Evolutionary conservation across 768 basidiomycete species (phyloP).

Genomic region (Holtermanniella nyarrowii): DNA sequence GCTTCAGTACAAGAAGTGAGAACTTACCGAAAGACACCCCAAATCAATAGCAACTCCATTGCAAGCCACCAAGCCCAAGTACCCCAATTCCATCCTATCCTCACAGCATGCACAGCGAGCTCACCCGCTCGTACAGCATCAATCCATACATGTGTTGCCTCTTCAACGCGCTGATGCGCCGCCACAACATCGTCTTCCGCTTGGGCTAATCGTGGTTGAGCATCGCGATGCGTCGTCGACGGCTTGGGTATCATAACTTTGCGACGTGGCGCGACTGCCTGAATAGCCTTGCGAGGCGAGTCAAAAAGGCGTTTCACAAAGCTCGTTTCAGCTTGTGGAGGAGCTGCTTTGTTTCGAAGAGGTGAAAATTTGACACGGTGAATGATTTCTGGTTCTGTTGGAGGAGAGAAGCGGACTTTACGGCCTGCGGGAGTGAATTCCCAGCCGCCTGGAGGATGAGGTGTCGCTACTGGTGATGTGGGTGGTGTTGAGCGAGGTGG

Average conservation of each 20-base stretch:
- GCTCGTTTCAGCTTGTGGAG: not conserved
- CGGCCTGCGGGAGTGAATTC: not conserved
- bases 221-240: not conserved
- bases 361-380: not conserved
- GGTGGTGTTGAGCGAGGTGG: not conserved
- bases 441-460: not conserved
- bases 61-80: not conserved
- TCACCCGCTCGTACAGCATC: not conserved
- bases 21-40: not conserved
- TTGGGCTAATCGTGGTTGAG: not conserved
- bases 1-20: not conserved
- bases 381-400: not conserved
- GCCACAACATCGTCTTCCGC: not conserved
- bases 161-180: not conserved
- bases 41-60: not conserved
- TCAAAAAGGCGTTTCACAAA: not conserved
- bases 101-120: not conserved
- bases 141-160: not conserved
- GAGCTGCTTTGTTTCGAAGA: not conserved
- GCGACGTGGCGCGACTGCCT: not conserved
- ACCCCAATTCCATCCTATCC: not conserved
- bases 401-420: not conserved
- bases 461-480: not conserved
- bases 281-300: not conserved
- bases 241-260: not conserved